These are phyloP conservation scores for Dichotomocladium elegans DNA, from an alignment of 371 early-diverging fungal species.

Conservation along the genomic window DNA sequence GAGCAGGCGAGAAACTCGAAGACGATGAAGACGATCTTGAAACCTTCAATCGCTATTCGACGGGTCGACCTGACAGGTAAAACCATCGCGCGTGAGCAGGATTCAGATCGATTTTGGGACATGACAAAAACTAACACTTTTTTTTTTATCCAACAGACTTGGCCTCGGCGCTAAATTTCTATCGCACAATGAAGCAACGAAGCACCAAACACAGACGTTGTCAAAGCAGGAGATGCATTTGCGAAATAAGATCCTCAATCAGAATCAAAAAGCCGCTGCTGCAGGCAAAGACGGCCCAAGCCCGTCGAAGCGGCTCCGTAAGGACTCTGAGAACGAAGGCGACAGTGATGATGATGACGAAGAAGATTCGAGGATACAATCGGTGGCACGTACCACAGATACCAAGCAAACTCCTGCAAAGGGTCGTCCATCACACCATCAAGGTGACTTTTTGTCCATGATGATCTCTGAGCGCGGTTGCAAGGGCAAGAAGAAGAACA, in stretches of 20 bases:
- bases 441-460: constrained; percentile 53
- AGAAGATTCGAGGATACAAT: constrained; percentile 35
- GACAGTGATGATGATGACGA: constrained; percentile 50
- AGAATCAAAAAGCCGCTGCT: constrained; percentile 31
- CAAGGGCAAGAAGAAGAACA: constrained; percentile 54
- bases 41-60: constrained; percentile 23
- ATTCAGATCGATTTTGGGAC: no score
- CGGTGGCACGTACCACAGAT: not conserved
- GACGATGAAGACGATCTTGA: constrained; percentile 31
- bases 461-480: constrained; percentile 48
- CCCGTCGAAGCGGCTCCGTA: constrained; percentile 17
- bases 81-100: not conserved
- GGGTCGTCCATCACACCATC: constrained; percentile 21
- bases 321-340: constrained; percentile 31
- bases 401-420: constrained; percentile 5
- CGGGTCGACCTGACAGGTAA: constrained; percentile 49
- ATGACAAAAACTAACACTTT: not conserved
- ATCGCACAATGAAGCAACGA: constrained; percentile 54
- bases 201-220: constrained; percentile 25
- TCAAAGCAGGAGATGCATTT: constrained; percentile 36
- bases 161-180: constrained; percentile 59
- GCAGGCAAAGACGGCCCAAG: constrained; percentile 1
- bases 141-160: constrained; percentile 23
- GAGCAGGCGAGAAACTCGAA: constrained; percentile 30
- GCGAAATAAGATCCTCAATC: constrained; percentile 45